Evolutionary conservation across 2,329 filamentous ascomycete genomes (phyloP), one percentile per base, ranked within the genome.

Genomic region (Cylindrodendrum hubeiense): DNA sequence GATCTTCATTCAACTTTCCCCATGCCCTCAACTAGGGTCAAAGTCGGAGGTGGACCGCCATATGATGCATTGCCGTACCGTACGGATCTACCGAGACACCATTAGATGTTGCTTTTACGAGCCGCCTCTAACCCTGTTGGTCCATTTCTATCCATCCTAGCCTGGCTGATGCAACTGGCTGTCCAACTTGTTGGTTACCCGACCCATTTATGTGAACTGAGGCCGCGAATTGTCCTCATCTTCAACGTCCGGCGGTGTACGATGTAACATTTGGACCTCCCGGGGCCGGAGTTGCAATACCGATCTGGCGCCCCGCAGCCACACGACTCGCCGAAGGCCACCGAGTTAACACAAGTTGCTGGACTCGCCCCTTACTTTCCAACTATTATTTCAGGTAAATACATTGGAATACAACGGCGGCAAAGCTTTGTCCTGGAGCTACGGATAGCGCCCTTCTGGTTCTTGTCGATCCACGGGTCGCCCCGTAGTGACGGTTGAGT

Each of bases 161-260:
- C 46, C 28, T 30, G 46, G 46, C 15, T 28, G n/a, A 50, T 33
- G 47, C 28, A 50, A 34, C 33, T 34, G 10, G n/a, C n/a, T n/a
- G n/a, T n/a, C n/a, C n/a, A n/a, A n/a, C n/a, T n/a, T n/a, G 47
- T 34, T 33, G 17, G 28, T n/a, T 15, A 50, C 47, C 28, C 26
- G 46, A 17, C 28, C 46, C 24, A 39, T 57, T 21, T 21, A 13
- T 41, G 33, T 49, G 5, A 44, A 21, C 43, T 39, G 17, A 26
- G 30, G 33, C 22, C 33, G 3, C n/a, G 37, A 39, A 30, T 44
- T 21, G n/a, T 6, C 26, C 2, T 44, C 34, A 24, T 53, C 39
- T 30, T 30, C 47, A n/a, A 57, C 17, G 53, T 41, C 54, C 49
- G 61, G 61, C 61, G 54, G 61, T 63, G 60, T 59, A 53, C 37